phyloP scores from a whole-genome alignment of 768 basidiomycete genomes.

The Agrocybe pediades region DNA sequence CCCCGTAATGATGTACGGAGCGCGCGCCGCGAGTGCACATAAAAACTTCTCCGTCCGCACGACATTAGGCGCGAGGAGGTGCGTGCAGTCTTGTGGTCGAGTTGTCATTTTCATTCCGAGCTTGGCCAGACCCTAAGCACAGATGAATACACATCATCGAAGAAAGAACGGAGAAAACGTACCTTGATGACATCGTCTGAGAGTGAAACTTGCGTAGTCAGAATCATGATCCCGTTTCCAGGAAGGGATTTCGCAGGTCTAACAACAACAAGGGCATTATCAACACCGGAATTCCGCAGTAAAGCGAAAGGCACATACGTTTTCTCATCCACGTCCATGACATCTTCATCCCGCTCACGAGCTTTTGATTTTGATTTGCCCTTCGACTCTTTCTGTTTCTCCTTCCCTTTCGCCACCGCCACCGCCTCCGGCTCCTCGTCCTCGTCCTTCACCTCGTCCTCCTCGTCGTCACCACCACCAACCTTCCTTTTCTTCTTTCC shows the following conservation, averaged over 20 bases:
- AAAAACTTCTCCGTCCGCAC: conserved; percentile 90
- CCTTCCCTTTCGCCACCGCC: conserved; percentile 4
- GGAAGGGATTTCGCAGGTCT: conserved; percentile 4
- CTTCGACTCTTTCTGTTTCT: too few relatives aligned
- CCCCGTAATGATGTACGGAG: conserved; percentile 61
- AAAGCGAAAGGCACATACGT: neutral
- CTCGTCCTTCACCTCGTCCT: conserved; percentile 8
- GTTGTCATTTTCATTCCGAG: conserved; percentile 69
- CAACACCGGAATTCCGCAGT: neutral
- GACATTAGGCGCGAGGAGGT: conserved; percentile 69
- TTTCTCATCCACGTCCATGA: conserved; percentile 16
- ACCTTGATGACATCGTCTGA: conserved; percentile 63
- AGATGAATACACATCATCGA: neutral
- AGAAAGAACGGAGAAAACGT: conserved; percentile 14
- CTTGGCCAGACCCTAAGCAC: conserved; percentile 53
- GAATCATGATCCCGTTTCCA: conserved; percentile 43
- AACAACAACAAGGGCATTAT: neutral
- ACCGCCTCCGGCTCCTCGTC: conserved; percentile 2
- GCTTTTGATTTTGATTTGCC: conserved; percentile 23
- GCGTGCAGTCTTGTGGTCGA: conserved; percentile 71
- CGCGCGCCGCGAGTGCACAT: conserved; percentile 60
- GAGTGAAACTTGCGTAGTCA: conserved; percentile 71
- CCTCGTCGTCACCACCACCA: conserved; percentile 3
- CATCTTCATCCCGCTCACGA: conserved; percentile 8
- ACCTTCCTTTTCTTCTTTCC: conserved; percentile 17